Percentiles rank a stretch among this genome's conserved stretches.
phyloP scores from a whole-genome alignment of 495 filamentous ascomycete species.

The Penicillium riverlandense region DNA sequence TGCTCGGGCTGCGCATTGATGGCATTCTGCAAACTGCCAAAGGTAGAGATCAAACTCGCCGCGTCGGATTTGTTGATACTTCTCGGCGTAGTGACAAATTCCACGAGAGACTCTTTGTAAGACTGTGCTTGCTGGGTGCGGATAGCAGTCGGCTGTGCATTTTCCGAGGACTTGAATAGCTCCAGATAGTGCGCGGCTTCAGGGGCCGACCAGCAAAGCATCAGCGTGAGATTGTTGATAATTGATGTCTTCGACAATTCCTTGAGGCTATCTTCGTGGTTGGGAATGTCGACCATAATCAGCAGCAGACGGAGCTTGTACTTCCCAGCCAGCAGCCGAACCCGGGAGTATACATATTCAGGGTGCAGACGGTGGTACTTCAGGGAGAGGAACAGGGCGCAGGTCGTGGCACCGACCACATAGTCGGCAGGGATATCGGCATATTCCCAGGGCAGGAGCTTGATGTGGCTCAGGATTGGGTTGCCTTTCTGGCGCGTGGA shows the following conservation, averaged over 20 bases:
- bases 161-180: slow-evolving; percentile 86
- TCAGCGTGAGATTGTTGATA: slow-evolving; percentile 84
- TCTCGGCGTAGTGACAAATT: slow-evolving; percentile 85
- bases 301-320: slow-evolving; percentile 81
- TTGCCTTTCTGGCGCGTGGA: slow-evolving; percentile 90
- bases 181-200: slow-evolving; percentile 93
- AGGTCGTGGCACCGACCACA: slow-evolving; percentile 78
- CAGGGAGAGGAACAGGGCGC: slow-evolving; percentile 84
- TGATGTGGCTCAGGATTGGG: slow-evolving; percentile 77
- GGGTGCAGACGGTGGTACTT: slow-evolving; percentile 98
- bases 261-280: slow-evolving; percentile 70
- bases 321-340: slow-evolving; percentile 68
- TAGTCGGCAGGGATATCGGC: slow-evolving; percentile 92
- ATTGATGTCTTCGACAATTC: slow-evolving; percentile 85
- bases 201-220: slow-evolving; percentile 87
- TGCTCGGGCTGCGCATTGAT: slow-evolving; percentile 85
- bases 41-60: slow-evolving; percentile 74
- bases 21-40: slow-evolving; percentile 79
- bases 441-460: slow-evolving; percentile 90
- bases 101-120: slow-evolving; percentile 83
- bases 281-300: slow-evolving; percentile 87
- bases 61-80: slow-evolving; percentile 94
- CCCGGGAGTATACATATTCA: slow-evolving; percentile 94
- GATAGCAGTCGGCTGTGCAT: slow-evolving; percentile 74
- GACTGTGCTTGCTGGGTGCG: slow-evolving; percentile 71